These are phyloP conservation scores for Leonotis leonurus DNA, from an alignment of 257 asterid species.

Conservation along the genomic window DNA sequence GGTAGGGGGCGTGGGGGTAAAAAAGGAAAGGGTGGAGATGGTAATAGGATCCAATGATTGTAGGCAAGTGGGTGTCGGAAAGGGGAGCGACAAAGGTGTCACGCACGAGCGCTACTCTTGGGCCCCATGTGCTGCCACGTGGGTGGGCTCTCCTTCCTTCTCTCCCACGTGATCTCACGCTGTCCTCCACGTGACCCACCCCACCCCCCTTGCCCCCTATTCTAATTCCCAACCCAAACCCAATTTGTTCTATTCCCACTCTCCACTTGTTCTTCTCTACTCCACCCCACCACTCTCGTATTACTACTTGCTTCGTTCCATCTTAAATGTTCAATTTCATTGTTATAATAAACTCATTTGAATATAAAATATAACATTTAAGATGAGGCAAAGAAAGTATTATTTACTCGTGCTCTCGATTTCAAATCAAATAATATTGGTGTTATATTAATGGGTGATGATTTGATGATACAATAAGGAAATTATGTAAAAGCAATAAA, in stretches of 20 bases:
- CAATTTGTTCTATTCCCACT: neutral
- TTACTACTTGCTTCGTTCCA: too few relatives aligned
- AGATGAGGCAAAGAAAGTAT: too few relatives aligned
- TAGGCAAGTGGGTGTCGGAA: conserved; percentile 44
- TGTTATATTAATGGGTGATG: too few relatives aligned
- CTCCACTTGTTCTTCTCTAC: neutral
- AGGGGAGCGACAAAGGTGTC: conserved; percentile 32
- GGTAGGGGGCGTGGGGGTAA: neutral
- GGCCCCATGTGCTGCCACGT: conserved; percentile 48
- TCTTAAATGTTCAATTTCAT: too few relatives aligned
- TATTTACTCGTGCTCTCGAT: too few relatives aligned
- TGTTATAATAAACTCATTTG: too few relatives aligned
- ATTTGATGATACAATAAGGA: too few relatives aligned
- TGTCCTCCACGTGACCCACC: conserved; percentile 27
- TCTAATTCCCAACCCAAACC: too few relatives aligned
- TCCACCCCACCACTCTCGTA: too few relatives aligned
- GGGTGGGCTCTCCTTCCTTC: conserved; percentile 11
- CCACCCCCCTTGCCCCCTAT: neutral
- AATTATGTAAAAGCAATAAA: too few relatives aligned
- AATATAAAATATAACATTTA: too few relatives aligned
- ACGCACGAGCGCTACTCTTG: conserved; percentile 25
- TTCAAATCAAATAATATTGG: too few relatives aligned
- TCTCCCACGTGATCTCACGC: conserved; percentile 33
- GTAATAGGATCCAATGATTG: conserved; percentile 45
- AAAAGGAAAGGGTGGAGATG: neutral